phyloP scores from a whole-genome alignment of 2,329 filamentous ascomycete genomes.

The Penicillium frequentans region DNA sequence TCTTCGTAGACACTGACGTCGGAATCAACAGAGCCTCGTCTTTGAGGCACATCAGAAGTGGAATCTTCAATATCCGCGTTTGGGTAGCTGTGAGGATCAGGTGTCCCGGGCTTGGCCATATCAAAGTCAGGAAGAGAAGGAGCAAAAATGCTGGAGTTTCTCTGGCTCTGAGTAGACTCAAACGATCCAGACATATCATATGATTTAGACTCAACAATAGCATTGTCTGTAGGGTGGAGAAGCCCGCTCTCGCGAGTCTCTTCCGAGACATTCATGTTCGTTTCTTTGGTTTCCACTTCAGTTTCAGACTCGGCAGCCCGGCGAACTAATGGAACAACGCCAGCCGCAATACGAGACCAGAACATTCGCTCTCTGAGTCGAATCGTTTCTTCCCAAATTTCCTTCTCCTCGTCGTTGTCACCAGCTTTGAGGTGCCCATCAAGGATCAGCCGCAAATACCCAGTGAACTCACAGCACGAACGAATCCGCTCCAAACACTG shows the following conservation, averaged over 20 bases:
- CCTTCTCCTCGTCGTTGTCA: constrained; percentile 78
- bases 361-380: constrained; percentile 92
- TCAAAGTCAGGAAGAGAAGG: constrained; percentile 6
- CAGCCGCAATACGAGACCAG: constrained; percentile 89
- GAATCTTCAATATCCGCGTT: constrained; percentile 3
- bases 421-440: constrained; percentile 89
- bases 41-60: constrained; percentile 5
- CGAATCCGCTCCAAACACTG: constrained; percentile 84
- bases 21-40: constrained; percentile 18
- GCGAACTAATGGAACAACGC: constrained; percentile 70
- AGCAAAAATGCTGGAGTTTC: constrained; percentile 3
- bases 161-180: neutral
- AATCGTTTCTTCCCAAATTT: constrained; percentile 93
- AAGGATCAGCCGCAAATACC: constrained; percentile 85
- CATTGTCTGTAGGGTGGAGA: constrained; percentile 10
- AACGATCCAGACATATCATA: neutral
- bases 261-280: neutral
- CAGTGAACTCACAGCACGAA: constrained; percentile 87
- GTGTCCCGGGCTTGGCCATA: constrained; percentile 5
- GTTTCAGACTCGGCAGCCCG: constrained; percentile 24
- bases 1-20: constrained; percentile 24
- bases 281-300: constrained; percentile 1
- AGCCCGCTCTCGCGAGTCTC: neutral
- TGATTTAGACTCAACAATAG: constrained; percentile 1
- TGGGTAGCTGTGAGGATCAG: constrained; percentile 9